Evolutionary conservation across 352 stramenopile genomes (phyloP), one percentile per base, ranked within the genome.

Genomic region (Pythium oligandrum): DNA sequence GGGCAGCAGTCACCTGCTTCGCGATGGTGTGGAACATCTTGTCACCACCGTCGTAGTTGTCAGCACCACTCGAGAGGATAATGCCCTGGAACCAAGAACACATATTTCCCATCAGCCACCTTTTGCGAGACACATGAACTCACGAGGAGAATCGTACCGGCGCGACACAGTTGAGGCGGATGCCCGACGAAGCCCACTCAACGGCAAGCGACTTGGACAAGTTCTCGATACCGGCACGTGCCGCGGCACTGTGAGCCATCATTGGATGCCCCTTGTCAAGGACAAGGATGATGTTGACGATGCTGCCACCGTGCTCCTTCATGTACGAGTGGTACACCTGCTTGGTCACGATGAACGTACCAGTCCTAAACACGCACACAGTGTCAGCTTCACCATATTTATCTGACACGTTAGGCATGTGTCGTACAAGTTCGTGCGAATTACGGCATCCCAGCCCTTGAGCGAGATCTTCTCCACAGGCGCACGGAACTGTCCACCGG

Each of bases 121-220:
- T 26, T 26, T 26, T 26, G 17, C 17, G 31, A 8, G 4, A 53
- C n/a, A 32, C 26, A 60, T 46, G 56, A 3, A 35, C 8, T 12
- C 11, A 49, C 2, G 10, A 48, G 26, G 17, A 51, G 30, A 39
- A 7, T 63, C 73, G 40, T 68, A 89, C 78, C 6, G 93, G 91
- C 54, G 91, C 78, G n/a, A 98, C 90, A 55, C 82, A 95, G 70
- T 98, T 98, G 49, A 98, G 65, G 33, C 86, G 75, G 36, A 98
- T 94, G 26, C 79, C 82, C n/a, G 65, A 87, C 35, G 88, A 73
- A 32, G 93, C 92, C 93, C 93, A 98, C 71, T 98, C 93, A 26
- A 93, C 73, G 44, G 86, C 82, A 31, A 98, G 73, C n/a, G 89
- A 97, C 58, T 96, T 96, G 52, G 70, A 88, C 66, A 98, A 78